Evolutionary conservation across 169 alveolate species (phyloP).

Genomic region (Plasmodium gonderi): DNA sequence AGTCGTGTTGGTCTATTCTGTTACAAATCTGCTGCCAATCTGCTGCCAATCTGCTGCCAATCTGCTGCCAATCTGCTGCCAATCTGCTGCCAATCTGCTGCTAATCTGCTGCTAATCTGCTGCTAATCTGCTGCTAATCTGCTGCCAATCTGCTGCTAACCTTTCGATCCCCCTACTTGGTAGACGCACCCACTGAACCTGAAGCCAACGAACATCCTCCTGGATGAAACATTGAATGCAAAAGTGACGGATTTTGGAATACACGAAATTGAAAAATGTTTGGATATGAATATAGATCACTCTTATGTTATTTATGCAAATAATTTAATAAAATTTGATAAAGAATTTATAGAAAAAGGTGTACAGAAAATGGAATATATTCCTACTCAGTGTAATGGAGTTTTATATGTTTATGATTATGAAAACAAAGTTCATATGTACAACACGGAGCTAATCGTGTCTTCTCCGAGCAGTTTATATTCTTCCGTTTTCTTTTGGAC

Average conservation of each 20-base stretch:
- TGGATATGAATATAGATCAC: slow-evolving; percentile 53
- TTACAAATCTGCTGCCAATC: too few relatives aligned
- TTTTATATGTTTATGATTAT: slow-evolving; percentile 8
- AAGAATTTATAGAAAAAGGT: not conserved
- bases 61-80: too few relatives aligned
- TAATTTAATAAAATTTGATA: slow-evolving; percentile 15
- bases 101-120: not conserved
- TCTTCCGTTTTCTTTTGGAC: slow-evolving; percentile 55
- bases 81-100: too few relatives aligned
- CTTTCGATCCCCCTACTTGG: not conserved
- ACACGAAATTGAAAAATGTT: slow-evolving; percentile 63
- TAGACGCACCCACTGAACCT: slow-evolving; percentile 32
- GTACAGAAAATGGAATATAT: slow-evolving; percentile 25
- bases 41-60: too few relatives aligned
- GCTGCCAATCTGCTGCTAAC: not conserved
- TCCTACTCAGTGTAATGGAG: not conserved
- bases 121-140: not conserved
- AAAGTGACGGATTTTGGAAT: slow-evolving; percentile 73
- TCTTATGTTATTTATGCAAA: slow-evolving; percentile 29
- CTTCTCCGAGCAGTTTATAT: not conserved
- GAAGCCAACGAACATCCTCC: slow-evolving; percentile 72
- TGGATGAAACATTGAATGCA: slow-evolving; percentile 70
- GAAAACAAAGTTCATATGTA: slow-evolving; percentile 17
- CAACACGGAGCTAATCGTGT: not conserved
- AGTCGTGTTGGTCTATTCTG: too few relatives aligned